Conservation (phyloP, 2,329 filamentous ascomycete species). For the Erysiphe neolycopersici region DNA sequence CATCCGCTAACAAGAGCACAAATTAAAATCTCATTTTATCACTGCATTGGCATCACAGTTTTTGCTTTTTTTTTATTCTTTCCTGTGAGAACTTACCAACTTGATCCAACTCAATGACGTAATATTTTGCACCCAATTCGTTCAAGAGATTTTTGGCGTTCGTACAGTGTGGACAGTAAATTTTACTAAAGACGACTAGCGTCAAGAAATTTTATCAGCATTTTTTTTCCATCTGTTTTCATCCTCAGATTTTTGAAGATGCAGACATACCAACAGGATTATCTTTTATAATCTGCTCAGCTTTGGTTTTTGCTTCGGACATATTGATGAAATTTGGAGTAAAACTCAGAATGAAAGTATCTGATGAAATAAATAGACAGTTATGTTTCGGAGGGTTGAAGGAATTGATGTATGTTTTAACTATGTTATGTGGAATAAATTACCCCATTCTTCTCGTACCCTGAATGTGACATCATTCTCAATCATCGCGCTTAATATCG, state of each 20-base stretch:
- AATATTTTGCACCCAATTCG: slow-evolving; percentile 43
- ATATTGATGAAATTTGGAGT: slow-evolving; percentile 21
- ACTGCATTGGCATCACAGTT: neutral
- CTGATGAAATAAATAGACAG: too few relatives aligned
- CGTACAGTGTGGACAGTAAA: slow-evolving; percentile 81
- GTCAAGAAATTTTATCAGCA: neutral
- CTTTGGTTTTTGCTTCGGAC: slow-evolving; percentile 62
- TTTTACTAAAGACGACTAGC: slow-evolving; percentile 82
- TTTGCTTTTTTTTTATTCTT: neutral
- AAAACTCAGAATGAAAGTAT: too few relatives aligned
- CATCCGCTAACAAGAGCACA: slow-evolving; percentile 34
- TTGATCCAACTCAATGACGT: slow-evolving; percentile 60
- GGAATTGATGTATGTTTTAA: too few relatives aligned
- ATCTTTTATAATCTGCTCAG: slow-evolving; percentile 64
- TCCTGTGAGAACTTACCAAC: slow-evolving; percentile 29
- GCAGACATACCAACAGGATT: slow-evolving; percentile 48
- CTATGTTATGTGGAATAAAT: too few relatives aligned
- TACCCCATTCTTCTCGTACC: too few relatives aligned
- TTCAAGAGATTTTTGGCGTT: slow-evolving; percentile 51
- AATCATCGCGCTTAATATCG: too few relatives aligned
- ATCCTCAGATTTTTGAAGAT: neutral
- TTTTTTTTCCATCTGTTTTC: neutral
- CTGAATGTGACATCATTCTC: too few relatives aligned
- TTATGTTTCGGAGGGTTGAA: too few relatives aligned
- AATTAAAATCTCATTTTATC: neutral